Conservation (phyloP, 2,329 filamentous ascomycete genomes). For the Malbranchea cinnamomea region DNA sequence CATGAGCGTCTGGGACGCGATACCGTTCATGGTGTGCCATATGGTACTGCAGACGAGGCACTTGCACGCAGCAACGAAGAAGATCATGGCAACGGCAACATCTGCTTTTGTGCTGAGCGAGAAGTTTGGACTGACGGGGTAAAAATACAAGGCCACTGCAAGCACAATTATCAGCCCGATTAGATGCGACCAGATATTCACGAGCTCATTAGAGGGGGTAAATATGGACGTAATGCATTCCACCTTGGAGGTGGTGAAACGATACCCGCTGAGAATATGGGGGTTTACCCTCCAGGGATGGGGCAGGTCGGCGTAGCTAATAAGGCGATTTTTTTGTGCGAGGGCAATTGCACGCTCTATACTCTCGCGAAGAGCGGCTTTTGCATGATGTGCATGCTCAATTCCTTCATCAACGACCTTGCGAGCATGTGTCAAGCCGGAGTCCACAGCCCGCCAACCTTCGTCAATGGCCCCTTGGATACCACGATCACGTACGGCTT, state of each 20-base stretch:
- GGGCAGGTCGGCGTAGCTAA: conserved; percentile 80
- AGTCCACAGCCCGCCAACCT: conserved; percentile 65
- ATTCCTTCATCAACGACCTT: conserved; percentile 69
- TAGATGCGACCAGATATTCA: conserved; percentile 97
- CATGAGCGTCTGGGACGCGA: conserved; percentile 75
- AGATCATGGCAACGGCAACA: conserved; percentile 77
- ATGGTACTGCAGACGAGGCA: conserved; percentile 89
- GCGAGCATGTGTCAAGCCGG: conserved; percentile 57
- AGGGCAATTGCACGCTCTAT: conserved; percentile 62
- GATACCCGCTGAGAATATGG: conserved; percentile 81
- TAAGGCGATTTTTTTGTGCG: conserved; percentile 66
- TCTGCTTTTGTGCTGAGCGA: conserved; percentile 73
- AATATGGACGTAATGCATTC: conserved; percentile 79
- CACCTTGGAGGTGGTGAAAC: conserved; percentile 80
- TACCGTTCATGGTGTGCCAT: conserved; percentile 98
- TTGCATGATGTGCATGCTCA: conserved; percentile 67
- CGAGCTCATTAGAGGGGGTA: conserved; percentile 73
- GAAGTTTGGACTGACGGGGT: conserved; percentile 78
- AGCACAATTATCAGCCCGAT: conserved; percentile 81
- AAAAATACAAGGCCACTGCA: conserved; percentile 86
- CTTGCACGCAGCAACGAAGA: conserved; percentile 92
- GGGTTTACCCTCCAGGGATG: conserved; percentile 89
- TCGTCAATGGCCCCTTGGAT: conserved; percentile 66
- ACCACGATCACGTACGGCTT: conserved; percentile 64
- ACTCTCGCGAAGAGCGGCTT: conserved; percentile 67